Percentiles rank a stretch among this genome's conserved stretches.
Conservation (phyloP, 805 yeast genomes). For the Saccharomyces mikatae region DNA sequence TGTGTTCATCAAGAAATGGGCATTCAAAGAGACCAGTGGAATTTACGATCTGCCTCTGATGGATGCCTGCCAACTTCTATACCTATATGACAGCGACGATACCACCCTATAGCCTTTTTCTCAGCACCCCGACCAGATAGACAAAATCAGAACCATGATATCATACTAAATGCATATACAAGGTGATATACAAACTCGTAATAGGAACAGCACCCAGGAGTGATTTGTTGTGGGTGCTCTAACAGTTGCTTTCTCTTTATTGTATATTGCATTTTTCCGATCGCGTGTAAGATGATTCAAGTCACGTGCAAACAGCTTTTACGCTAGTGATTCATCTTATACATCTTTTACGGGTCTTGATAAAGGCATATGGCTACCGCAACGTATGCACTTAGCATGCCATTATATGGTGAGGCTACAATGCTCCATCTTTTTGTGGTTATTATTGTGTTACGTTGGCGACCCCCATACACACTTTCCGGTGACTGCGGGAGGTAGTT, state of each 20-base stretch:
- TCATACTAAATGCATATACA: not conserved
- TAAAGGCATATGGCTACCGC: not conserved
- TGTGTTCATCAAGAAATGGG: slow-evolving; percentile 29
- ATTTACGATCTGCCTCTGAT: slow-evolving; percentile 79
- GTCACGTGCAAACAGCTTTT: not conserved
- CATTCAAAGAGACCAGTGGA: slow-evolving; percentile 63
- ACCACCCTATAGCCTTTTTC: not conserved
- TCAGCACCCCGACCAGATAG: not conserved
- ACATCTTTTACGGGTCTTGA: not conserved
- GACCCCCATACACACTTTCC: not conserved
- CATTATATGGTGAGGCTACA: not conserved
- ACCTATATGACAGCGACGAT: slow-evolving; percentile 22
- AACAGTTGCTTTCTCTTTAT: not conserved
- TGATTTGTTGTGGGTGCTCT: not conserved
- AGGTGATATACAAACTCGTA: not conserved
- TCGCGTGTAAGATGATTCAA: not conserved
- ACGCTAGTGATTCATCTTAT: not conserved
- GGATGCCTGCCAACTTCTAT: slow-evolving; percentile 58
- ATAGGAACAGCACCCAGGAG: not conserved
- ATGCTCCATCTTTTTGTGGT: not conserved
- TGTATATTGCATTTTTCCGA: not conserved
- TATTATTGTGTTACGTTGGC: not conserved
- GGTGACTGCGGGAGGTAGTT: not conserved
- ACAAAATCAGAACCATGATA: not conserved
- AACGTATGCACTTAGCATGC: not conserved